These are phyloP conservation scores for Pseudoperonospora humuli DNA, from an alignment of 352 stramenopile species.

Conservation along the genomic window DNA sequence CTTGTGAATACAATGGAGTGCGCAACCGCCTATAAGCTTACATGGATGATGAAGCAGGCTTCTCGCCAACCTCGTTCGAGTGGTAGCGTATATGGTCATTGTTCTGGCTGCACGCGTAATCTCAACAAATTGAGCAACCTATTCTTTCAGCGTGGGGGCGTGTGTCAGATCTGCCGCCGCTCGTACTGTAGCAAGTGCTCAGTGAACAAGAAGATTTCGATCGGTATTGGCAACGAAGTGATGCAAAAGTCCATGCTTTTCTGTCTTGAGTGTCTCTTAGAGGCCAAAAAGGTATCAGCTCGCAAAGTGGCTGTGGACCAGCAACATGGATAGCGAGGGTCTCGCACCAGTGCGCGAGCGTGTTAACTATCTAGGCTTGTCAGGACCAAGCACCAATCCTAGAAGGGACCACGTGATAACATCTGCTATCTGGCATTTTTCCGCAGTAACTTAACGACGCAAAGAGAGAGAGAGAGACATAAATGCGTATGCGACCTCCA, in stretches of 20 bases:
- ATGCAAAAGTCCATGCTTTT: slow-evolving; percentile 34
- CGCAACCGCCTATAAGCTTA: slow-evolving; percentile 33
- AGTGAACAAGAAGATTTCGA: slow-evolving; percentile 35
- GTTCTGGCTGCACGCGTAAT: slow-evolving; percentile 27
- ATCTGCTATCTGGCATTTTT: too few relatives aligned
- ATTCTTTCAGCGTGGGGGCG: slow-evolving; percentile 20
- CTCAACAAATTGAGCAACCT: slow-evolving; percentile 31
- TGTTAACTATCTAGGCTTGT: too few relatives aligned
- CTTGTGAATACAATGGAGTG: slow-evolving; percentile 32
- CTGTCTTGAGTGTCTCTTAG: slow-evolving; percentile 35
- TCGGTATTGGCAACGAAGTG: slow-evolving; percentile 27
- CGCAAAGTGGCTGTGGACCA: slow-evolving; percentile 25
- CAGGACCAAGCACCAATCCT: too few relatives aligned
- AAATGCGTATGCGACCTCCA: too few relatives aligned
- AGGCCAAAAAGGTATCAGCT: slow-evolving; percentile 31
- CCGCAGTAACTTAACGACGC: too few relatives aligned
- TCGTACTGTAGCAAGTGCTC: slow-evolving; percentile 35
- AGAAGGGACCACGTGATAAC: too few relatives aligned
- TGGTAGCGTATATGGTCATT: slow-evolving; percentile 20
- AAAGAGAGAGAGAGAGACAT: too few relatives aligned
- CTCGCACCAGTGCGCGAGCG: too few relatives aligned
- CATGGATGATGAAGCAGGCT: slow-evolving; percentile 31
- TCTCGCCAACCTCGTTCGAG: slow-evolving; percentile 9
- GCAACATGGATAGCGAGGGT: too few relatives aligned
- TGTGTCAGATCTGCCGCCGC: slow-evolving; percentile 33